phyloP scores from a whole-genome alignment of 495 filamentous ascomycete species.

The Trichoderma virens region DNA sequence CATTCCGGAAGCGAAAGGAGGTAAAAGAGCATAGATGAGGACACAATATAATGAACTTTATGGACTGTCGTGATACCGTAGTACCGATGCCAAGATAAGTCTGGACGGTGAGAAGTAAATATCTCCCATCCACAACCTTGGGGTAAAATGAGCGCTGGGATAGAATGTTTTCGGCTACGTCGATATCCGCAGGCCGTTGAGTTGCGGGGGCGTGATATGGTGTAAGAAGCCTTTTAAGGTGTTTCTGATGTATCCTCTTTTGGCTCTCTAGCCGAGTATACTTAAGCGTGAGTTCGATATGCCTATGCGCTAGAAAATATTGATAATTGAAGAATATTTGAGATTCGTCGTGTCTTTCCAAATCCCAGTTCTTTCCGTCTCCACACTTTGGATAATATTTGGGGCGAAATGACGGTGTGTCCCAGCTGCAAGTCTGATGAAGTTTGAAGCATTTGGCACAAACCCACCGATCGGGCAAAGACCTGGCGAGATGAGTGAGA shows the following conservation, averaged over 20 bases:
- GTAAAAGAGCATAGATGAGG: not conserved
- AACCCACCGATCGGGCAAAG: not conserved
- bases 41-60: not conserved
- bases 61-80: not conserved
- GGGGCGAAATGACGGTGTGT: not conserved
- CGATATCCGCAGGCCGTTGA: not conserved
- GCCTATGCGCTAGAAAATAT: not conserved
- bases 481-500: not conserved
- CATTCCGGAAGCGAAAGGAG: not conserved
- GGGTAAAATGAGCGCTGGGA: not conserved
- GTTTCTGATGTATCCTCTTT: not conserved
- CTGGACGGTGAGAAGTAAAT: not conserved
- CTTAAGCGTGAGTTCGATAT: not conserved
- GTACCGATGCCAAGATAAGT: not conserved
- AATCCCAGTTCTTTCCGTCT: not conserved
- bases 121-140: constrained; percentile 2
- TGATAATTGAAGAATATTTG: not conserved
- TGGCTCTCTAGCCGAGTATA: not conserved
- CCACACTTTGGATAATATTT: not conserved
- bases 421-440: not conserved
- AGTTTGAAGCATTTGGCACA: constrained; percentile 4
- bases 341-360: not conserved
- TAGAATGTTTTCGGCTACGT: not conserved
- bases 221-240: not conserved
- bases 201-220: not conserved